Evolutionary conservation across 257 asterid species (phyloP).

Genomic region (Gentiana macrophylla): DNA sequence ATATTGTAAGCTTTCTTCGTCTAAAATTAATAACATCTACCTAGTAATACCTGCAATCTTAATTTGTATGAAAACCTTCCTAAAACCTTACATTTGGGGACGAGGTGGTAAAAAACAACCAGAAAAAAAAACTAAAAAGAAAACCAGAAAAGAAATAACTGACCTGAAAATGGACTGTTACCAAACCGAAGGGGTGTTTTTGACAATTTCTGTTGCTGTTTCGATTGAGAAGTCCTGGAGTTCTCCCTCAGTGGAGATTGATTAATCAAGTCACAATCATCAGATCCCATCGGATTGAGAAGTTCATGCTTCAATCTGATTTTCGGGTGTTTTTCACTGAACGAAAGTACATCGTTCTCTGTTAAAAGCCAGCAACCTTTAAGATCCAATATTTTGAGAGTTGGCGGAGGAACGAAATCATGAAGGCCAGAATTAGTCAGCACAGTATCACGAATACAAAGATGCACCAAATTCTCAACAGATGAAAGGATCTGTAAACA

Average conservation of each 20-base stretch:
- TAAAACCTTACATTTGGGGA: too few relatives aligned
- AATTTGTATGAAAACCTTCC: too few relatives aligned
- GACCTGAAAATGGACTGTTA: slow-evolving; percentile 35
- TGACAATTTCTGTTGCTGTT: slow-evolving; percentile 26
- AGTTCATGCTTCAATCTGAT: slow-evolving; percentile 64
- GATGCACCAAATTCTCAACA: slow-evolving; percentile 33
- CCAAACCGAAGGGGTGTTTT: slow-evolving; percentile 17
- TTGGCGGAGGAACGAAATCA: slow-evolving; percentile 43
- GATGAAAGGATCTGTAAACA: slow-evolving; percentile 37
- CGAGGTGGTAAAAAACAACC: background rate
- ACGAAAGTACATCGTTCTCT: slow-evolving; percentile 31
- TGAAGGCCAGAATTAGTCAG: slow-evolving; percentile 50
- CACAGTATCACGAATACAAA: slow-evolving; percentile 53
- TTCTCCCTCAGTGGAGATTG: slow-evolving; percentile 27
- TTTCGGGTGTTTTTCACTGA: slow-evolving; percentile 42
- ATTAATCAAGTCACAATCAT: slow-evolving; percentile 14
- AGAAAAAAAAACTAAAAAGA: background rate
- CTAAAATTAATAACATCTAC: too few relatives aligned
- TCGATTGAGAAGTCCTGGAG: slow-evolving; percentile 13
- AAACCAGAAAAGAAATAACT: slow-evolving; percentile 3
- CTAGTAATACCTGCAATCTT: too few relatives aligned
- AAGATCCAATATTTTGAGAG: slow-evolving; percentile 59
- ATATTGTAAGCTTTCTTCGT: too few relatives aligned
- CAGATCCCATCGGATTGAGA: slow-evolving; percentile 13
- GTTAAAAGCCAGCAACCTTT: slow-evolving; percentile 91